A percentile compares a stretch with the other conserved stretches of the same genome.
These are phyloP conservation scores for Cladosporium sp. DNA, from an alignment of 2,329 filamentous ascomycete genomes.

Conservation along the genomic window DNA sequence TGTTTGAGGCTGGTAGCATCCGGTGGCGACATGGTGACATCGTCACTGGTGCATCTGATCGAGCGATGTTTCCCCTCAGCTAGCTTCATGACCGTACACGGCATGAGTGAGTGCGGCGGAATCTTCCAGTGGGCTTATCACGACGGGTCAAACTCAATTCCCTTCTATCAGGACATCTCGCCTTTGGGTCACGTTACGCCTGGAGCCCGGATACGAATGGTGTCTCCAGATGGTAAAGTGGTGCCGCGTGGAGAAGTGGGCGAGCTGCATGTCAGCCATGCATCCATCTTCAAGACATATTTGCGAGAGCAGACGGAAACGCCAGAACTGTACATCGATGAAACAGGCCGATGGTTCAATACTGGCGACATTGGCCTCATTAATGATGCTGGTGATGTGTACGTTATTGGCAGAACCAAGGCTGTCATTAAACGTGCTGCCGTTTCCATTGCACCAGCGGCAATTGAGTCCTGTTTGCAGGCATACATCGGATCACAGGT, in stretches of 20 bases:
- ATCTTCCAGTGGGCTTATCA: constrained; percentile 25
- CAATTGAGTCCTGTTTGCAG: constrained; percentile 30
- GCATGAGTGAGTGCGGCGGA: constrained; percentile 29
- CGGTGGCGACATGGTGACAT: constrained; percentile 2
- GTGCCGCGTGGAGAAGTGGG: constrained; percentile 24
- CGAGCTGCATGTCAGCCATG: constrained; percentile 25
- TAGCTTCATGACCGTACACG: constrained; percentile 21
- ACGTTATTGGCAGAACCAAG: constrained; percentile 32
- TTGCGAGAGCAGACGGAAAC: constrained; percentile 23
- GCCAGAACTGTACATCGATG: constrained; percentile 27
- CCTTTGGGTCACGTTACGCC: not conserved
- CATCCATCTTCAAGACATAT: constrained; percentile 27
- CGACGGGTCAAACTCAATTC: not conserved
- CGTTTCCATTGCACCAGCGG: constrained; percentile 28
- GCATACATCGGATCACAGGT: constrained; percentile 23
- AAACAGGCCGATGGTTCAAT: constrained; percentile 29
- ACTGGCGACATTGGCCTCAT: constrained; percentile 33
- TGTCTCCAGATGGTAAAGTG: not conserved
- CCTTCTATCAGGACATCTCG: not conserved
- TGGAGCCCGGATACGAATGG: not conserved
- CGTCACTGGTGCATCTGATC: constrained; percentile 17
- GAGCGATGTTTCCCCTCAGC: constrained; percentile 23
- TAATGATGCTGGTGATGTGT: constrained; percentile 26
- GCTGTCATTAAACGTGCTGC: constrained; percentile 31
- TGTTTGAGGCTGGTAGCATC: not conserved